Percentiles rank a stretch among this genome's conserved stretches.
phyloP scores from a whole-genome alignment of 345 rosid genomes.

The Orychophragmus violaceus region DNA sequence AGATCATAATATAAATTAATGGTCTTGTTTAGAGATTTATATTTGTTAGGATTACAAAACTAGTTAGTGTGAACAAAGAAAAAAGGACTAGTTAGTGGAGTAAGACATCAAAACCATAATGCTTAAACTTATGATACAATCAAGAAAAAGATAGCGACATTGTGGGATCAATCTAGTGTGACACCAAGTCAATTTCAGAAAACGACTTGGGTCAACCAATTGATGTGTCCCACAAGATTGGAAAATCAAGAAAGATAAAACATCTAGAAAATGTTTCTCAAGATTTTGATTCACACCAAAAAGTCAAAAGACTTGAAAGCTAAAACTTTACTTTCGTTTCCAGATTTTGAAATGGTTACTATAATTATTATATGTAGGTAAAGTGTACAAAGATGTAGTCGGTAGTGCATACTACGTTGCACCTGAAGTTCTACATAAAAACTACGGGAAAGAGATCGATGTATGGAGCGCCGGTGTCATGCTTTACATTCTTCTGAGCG shows the following conservation, averaged over 20 bases:
- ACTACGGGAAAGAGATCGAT: constrained; percentile 85
- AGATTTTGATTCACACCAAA: neutral
- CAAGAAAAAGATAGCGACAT: no score
- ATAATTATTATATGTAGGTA: constrained; percentile 47
- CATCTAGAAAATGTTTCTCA: neutral
- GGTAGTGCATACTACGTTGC: constrained; percentile 96
- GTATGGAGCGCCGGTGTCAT: constrained; percentile 95
- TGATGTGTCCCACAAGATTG: neutral
- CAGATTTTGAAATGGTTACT: no score
- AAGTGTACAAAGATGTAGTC: constrained; percentile 50
- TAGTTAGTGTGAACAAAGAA: no score
- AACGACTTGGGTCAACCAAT: no score
- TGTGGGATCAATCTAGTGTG: constrained; percentile 14
- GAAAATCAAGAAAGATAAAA: neutral
- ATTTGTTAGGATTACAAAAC: no score
- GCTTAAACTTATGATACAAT: no score
- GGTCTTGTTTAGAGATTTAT: neutral
- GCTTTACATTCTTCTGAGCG: constrained; percentile 83
- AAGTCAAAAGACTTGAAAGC: neutral
- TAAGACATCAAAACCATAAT: no score
- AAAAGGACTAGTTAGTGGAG: no score
- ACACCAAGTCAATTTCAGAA: constrained; percentile 25
- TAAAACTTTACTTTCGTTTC: no score
- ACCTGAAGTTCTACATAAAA: constrained; percentile 70
- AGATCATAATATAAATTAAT: no score